Base-by-base conservation (phyloP, 1,284 basidiomycete genomes). In the Cutaneotrichosporon spelunceum region DNA sequence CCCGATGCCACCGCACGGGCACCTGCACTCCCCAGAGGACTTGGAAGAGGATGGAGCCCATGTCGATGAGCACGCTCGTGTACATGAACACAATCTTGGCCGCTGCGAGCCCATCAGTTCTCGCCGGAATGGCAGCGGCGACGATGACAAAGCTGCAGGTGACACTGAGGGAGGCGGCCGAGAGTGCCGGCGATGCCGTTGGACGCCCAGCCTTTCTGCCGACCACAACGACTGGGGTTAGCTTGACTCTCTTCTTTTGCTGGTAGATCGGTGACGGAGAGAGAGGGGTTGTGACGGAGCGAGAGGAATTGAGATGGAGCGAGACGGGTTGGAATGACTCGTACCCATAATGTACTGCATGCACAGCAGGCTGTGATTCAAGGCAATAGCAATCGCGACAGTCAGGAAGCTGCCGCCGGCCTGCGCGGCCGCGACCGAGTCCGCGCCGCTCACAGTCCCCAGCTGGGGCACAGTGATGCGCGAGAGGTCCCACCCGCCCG, bases 31-130 rank as follows among this genome's bases (percentile, higher is more conserved):
- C 63, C 9, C 24, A 26, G n/a, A 56, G 13, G n/a, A 64, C 57
- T 16, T 63, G 52, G 4, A 56, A 42, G 11, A 61, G 42, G 6
- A 57, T 59, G 23, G 26, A 16, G 26, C 26, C 16, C 4, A 71
- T 29, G 53, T 75, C 70, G 7, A 68, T n/a, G 1, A 49, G 47
- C 23, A 74, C 64, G 2, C 63, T 60, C 11, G 59, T 36, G 60
- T 73, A 75, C 21, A 73, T 64, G n/a, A 74, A 39, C 8, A 57
- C 61, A 29, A 74, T 70, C 58, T 72, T 72, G 48, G 60, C 64
- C 6, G 56, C 42, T 2, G 55, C 57, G 8, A 44, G 30, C 1
- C 47, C 57, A 4, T 14, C 11, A 3, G 59, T 59, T n/a, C 30
- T 21, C 1, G 69, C 63, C 2, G 69, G 66, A 7, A 72, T 47